Conservation (phyloP, 305 asterid genomes). For the Fraxinus sp. region DNA sequence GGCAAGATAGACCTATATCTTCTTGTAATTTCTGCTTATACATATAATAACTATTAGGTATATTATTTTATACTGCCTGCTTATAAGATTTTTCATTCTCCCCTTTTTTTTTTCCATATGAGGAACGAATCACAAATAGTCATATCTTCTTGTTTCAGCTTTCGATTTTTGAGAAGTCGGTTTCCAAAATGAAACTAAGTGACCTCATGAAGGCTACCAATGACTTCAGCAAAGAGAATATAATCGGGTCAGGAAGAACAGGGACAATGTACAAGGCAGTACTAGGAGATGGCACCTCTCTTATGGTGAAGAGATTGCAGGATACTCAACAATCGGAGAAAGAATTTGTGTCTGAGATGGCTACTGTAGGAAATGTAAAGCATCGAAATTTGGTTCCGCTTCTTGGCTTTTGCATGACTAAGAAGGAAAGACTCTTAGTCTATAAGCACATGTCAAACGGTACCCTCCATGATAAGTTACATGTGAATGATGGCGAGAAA, state of each 20-base stretch:
- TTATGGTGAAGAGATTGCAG: constrained; percentile 80
- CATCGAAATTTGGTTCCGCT: constrained; percentile 85
- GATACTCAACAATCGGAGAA: constrained; percentile 81
- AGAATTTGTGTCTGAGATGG: constrained; percentile 79
- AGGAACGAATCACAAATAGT: neutral
- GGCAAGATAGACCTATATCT: constrained; percentile 37
- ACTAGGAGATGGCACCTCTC: constrained; percentile 67
- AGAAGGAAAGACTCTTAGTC: constrained; percentile 74
- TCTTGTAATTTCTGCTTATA: neutral
- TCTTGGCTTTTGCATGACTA: constrained; percentile 69
- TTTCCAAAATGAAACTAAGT: constrained; percentile 73
- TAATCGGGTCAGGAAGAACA: constrained; percentile 73
- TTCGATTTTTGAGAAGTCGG: constrained; percentile 75
- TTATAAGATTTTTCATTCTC: neutral
- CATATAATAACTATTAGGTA: neutral
- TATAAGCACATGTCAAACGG: constrained; percentile 78
- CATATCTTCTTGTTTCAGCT: constrained; percentile 52
- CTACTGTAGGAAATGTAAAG: constrained; percentile 65
- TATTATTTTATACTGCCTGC: neutral
- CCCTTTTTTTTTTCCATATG: neutral
- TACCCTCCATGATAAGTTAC: constrained; percentile 65
- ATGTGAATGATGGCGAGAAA: constrained; percentile 39
- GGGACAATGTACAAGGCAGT: constrained; percentile 80
- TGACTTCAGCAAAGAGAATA: constrained; percentile 71
- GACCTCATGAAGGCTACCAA: constrained; percentile 91